These are phyloP conservation scores for Silene coronaria DNA, from an alignment of 179 eudicot genomes.

Conservation along the genomic window DNA sequence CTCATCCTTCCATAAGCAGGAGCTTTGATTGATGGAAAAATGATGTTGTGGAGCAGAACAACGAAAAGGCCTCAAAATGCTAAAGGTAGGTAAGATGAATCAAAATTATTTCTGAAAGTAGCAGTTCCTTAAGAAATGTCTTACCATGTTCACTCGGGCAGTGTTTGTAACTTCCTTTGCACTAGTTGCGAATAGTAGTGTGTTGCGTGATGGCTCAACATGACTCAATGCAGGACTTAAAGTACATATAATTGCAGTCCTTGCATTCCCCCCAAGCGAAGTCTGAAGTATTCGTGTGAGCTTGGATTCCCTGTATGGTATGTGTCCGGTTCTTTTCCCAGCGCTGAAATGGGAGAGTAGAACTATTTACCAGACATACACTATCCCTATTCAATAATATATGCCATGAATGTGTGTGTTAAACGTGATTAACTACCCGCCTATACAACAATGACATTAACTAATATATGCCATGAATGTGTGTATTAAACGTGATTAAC, in stretches of 20 bases:
- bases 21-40: too few relatives aligned
- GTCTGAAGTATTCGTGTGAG: constrained; percentile 90
- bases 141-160: constrained; percentile 90
- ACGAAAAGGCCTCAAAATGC: too few relatives aligned
- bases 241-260: constrained; percentile 97
- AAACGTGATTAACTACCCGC: too few relatives aligned
- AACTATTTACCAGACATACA: constrained; percentile 6
- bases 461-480: too few relatives aligned
- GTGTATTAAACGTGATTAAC: too few relatives aligned
- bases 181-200: constrained; percentile 77
- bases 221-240: constrained; percentile 95
- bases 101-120: not conserved
- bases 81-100: not conserved
- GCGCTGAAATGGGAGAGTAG: constrained; percentile 39
- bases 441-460: too few relatives aligned
- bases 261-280: constrained; percentile 94
- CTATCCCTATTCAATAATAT: not conserved
- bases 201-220: constrained; percentile 87
- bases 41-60: too few relatives aligned
- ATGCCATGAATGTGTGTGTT: not conserved
- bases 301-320: constrained; percentile 95
- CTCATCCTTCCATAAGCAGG: too few relatives aligned
- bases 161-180: constrained; percentile 94
- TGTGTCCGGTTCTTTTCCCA: constrained; percentile 71
- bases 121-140: not conserved